phyloP scores from a whole-genome alignment of 1,284 basidiomycete genomes.

The Gomphus sp. region DNA sequence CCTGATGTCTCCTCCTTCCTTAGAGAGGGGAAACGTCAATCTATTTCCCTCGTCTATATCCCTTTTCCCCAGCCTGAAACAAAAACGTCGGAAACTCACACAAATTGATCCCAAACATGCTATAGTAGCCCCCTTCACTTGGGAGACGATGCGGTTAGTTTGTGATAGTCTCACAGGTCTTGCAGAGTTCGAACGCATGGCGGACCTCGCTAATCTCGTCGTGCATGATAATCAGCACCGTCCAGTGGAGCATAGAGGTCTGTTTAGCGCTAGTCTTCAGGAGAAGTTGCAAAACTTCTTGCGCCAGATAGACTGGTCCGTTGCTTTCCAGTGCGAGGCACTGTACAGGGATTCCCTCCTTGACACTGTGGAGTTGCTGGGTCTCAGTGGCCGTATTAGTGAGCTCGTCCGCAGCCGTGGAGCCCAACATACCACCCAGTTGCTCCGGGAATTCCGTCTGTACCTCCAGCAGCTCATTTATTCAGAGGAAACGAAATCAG shows the following conservation, averaged over 20 bases:
- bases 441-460: neutral
- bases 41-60: too few species aligned
- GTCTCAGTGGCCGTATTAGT: neutral
- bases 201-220: conserved; percentile 27
- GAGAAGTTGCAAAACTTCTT: conserved; percentile 29
- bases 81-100: conserved; percentile 39
- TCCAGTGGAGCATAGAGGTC: conserved; percentile 26
- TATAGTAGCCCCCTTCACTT: conserved; percentile 39
- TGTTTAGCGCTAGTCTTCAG: conserved; percentile 33
- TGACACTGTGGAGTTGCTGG: conserved; percentile 41
- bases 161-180: conserved; percentile 27
- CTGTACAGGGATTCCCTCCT: conserved; percentile 48
- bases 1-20: neutral
- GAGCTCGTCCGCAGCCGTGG: neutral
- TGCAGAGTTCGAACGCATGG: conserved; percentile 29
- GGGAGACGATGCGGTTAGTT: conserved; percentile 38
- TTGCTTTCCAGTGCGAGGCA: conserved; percentile 59
- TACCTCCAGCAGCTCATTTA: neutral
- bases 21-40: neutral
- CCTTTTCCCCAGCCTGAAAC: too few species aligned
- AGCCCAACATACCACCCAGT: neutral
- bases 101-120: conserved; percentile 41
- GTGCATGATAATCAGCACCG: conserved; percentile 26
- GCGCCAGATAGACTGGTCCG: conserved; percentile 31
- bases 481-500: neutral